Conservation (phyloP, 805 yeast genomes). For the Candida stauntonica region DNA sequence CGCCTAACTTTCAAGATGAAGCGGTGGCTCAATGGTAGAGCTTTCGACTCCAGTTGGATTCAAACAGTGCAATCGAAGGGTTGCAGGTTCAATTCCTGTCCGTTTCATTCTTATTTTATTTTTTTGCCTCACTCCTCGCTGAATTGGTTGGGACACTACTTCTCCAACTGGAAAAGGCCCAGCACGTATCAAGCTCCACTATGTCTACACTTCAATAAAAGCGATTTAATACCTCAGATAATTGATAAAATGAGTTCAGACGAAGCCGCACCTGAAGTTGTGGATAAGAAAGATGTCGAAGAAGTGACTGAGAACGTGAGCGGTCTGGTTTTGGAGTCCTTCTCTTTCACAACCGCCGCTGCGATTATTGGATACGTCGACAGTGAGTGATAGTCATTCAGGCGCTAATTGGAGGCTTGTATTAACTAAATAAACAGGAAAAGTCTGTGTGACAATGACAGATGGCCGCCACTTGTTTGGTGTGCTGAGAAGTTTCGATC, state of each 20-base stretch:
- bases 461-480: conserved; percentile 90
- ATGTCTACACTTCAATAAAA: too few relatives aligned
- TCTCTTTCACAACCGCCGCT: conserved; percentile 84
- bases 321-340: conserved; percentile 69
- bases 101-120: conserved; percentile 51
- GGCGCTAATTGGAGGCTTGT: too few relatives aligned
- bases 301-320: conserved; percentile 37
- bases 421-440: conserved; percentile 36
- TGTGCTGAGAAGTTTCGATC: conserved; percentile 90
- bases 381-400: conserved; percentile 34
- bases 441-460: conserved; percentile 77
- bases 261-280: conserved; percentile 14
- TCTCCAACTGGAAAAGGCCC: not conserved
- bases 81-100: conserved; percentile 87
- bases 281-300: conserved; percentile 19
- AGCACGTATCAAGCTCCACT: too few relatives aligned
- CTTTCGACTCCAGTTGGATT: conserved; percentile 63
- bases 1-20: conserved; percentile 32
- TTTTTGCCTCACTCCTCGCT: conserved; percentile 10
- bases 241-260: conserved; percentile 11
- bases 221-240: not conserved
- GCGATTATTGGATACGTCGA: conserved; percentile 87
- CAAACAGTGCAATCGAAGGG: conserved; percentile 58
- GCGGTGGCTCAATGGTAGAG: conserved; percentile 82
- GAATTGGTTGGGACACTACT: not conserved